Evolutionary conservation across 1,284 basidiomycete species (phyloP).

Genomic region (Cryptococcus sp.): DNA sequence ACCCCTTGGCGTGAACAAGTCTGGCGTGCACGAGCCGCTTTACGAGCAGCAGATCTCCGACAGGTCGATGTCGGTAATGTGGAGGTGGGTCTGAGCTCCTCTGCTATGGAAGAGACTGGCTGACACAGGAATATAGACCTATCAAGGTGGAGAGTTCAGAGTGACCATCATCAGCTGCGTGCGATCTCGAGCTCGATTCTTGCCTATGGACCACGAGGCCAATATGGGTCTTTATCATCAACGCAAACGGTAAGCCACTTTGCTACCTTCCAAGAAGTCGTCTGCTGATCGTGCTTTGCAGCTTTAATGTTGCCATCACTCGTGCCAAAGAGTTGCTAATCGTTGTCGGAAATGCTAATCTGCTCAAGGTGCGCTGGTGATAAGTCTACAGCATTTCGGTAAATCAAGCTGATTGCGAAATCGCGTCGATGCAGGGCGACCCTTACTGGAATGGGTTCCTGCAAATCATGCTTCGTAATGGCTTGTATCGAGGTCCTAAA

Average conservation of each 20-base stretch:
- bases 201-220: conserved; percentile 36
- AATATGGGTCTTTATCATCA: conserved; percentile 50
- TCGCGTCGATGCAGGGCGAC: conserved; percentile 26
- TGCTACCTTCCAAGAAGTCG: background rate
- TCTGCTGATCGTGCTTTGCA: background rate
- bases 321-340: conserved; percentile 53
- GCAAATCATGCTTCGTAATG: conserved; percentile 34
- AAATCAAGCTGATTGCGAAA: background rate
- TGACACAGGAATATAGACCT: conserved; percentile 8
- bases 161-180: conserved; percentile 50
- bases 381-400: background rate
- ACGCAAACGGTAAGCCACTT: conserved; percentile 37
- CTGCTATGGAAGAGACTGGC: background rate
- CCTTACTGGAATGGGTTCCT: conserved; percentile 46
- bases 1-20: conserved; percentile 54
- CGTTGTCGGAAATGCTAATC: conserved; percentile 48
- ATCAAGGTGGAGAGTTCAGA: conserved; percentile 41
- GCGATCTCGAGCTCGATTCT: conserved; percentile 42
- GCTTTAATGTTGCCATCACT: conserved; percentile 55
- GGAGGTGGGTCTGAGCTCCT: conserved; percentile 30
- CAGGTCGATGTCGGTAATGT: conserved; percentile 52
- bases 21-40: conserved; percentile 49
- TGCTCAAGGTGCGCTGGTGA: conserved; percentile 22
- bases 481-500: conserved; percentile 20
- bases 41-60: conserved; percentile 36